phyloP scores from a whole-genome alignment of 2,329 filamentous ascomycete genomes.

The Paraphaeosphaeria sporulosa region DNA sequence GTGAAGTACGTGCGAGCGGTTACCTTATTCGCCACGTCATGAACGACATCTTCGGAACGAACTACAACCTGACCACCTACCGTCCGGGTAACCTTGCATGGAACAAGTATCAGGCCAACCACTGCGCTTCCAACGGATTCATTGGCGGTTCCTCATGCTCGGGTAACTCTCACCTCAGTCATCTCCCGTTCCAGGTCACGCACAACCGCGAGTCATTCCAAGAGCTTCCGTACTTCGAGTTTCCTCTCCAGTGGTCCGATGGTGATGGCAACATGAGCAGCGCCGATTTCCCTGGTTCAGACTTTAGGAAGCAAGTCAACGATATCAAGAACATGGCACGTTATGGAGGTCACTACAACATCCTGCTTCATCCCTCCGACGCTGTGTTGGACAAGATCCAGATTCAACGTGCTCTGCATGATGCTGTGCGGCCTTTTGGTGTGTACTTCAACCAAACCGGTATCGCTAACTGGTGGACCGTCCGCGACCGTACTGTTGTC shows the following conservation, averaged over 20 bases:
- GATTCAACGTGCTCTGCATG: conserved; percentile 16
- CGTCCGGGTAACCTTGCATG: conserved; percentile 14
- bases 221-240: conserved; percentile 16
- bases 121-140: conserved; percentile 13
- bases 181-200: conserved; percentile 16
- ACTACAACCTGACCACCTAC: conserved; percentile 17
- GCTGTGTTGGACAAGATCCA: conserved; percentile 16
- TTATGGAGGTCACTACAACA: conserved; percentile 17
- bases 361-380: conserved; percentile 16
- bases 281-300: conserved; percentile 15
- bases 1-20: conserved; percentile 12
- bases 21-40: conserved; percentile 14
- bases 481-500: conserved; percentile 11
- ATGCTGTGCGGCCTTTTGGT: conserved; percentile 14
- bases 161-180: conserved; percentile 13
- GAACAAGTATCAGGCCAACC: conserved; percentile 16
- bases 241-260: conserved; percentile 17
- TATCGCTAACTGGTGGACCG: conserved; percentile 17
- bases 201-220: conserved; percentile 16
- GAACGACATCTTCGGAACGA: conserved; percentile 7
- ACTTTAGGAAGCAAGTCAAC: conserved; percentile 14
- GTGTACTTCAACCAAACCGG: conserved; percentile 17
- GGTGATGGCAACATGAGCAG: conserved; percentile 19
- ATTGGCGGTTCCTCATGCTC: conserved; percentile 16
- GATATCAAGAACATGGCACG: conserved; percentile 14